Conservation (phyloP, 345 rosid species). For the Lepidium sativum region DNA sequence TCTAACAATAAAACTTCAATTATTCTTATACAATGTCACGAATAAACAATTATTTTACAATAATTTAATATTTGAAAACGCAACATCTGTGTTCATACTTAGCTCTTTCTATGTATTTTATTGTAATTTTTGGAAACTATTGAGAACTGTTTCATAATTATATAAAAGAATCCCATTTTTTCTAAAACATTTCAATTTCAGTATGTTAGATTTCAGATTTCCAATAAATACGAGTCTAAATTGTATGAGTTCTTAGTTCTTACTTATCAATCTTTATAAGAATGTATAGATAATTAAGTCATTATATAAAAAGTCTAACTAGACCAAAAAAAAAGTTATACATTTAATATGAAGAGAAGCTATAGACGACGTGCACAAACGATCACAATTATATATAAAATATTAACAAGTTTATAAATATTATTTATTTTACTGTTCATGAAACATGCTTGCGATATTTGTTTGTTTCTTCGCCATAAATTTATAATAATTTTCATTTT, state of each 20-base stretch:
- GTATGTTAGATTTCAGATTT: no score
- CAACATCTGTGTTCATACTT: constrained; percentile 28
- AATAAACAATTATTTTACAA: neutral
- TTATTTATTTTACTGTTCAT: constrained; percentile 14
- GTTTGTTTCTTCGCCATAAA: constrained; percentile 16
- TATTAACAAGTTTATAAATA: neutral
- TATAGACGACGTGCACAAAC: constrained; percentile 11
- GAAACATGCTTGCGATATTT: constrained; percentile 8
- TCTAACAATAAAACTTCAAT: constrained; percentile 26
- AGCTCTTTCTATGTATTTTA: neutral
- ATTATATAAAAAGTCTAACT: neutral
- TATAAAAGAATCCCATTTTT: neutral
- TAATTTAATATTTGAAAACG: neutral
- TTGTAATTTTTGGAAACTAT: neutral
- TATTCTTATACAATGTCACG: constrained; percentile 19
- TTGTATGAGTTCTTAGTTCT: neutral
- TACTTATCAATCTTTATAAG: neutral
- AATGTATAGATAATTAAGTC: neutral
- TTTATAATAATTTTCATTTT: neutral
- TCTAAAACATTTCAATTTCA: no score
- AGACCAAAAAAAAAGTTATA: neutral
- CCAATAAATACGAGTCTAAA: neutral
- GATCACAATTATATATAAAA: constrained; percentile 30
- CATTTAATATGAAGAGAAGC: neutral
- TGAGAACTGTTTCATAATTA: neutral